Percentiles rank a stretch among this genome's conserved stretches.
phyloP scores from a whole-genome alignment of 83 land plant genomes.

The Picea mariana region DNA sequence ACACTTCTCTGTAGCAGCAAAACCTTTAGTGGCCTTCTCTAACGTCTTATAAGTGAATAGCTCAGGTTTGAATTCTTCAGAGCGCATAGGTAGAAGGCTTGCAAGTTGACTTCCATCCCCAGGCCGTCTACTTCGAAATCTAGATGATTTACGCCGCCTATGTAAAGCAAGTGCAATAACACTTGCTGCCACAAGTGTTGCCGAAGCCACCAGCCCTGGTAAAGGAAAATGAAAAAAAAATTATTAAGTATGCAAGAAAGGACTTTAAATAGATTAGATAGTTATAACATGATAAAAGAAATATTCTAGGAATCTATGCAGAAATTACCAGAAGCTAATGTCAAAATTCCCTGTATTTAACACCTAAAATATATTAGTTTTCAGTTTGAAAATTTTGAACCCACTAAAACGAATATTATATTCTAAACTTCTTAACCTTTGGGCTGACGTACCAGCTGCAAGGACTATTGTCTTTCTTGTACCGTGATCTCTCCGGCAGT shows the following conservation, averaged over 20 bases:
- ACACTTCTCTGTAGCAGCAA: conserved; percentile 52
- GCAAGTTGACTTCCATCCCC: conserved; percentile 26
- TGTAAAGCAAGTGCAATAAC: conserved; percentile 19
- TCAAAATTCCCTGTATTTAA: too few relatives aligned
- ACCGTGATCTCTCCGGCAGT: neutral
- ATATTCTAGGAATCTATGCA: too few relatives aligned
- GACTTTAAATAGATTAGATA: too few relatives aligned
- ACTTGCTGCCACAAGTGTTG: conserved; percentile 19
- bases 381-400: too few relatives aligned
- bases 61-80: conserved; percentile 37
- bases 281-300: too few relatives aligned
- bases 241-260: neutral
- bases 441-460: conserved; percentile 11
- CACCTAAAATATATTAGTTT: too few relatives aligned
- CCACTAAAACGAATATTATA: too few relatives aligned
- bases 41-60: conserved; percentile 61
- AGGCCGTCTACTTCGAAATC: neutral
- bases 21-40: conserved; percentile 69
- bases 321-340: too few relatives aligned
- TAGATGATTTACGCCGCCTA: neutral
- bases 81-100: conserved; percentile 17
- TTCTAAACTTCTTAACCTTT: too few relatives aligned
- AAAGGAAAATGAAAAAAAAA: neutral
- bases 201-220: conserved; percentile 22
- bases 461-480: conserved; percentile 9